These are phyloP conservation scores for Kickxella alabastrina DNA, from an alignment of 192 early-diverging fungal species.

Conservation along the genomic window DNA sequence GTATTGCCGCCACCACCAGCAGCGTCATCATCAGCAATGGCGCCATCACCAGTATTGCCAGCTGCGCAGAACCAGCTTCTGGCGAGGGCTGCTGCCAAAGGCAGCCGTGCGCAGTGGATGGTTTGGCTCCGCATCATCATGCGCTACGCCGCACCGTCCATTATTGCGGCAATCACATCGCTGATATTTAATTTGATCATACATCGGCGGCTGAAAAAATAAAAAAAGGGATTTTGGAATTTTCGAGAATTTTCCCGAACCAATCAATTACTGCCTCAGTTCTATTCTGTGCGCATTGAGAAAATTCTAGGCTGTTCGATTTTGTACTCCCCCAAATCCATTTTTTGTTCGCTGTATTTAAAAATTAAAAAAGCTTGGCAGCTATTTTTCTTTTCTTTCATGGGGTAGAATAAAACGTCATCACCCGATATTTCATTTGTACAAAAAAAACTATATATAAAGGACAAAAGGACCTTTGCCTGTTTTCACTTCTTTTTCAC, in stretches of 20 bases:
- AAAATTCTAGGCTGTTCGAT: background rate
- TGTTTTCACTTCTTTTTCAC: background rate
- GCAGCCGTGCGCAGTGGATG: conserved; percentile 3
- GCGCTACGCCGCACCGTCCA: conserved; percentile 36
- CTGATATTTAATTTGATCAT: conserved; percentile 12
- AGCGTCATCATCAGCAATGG: background rate
- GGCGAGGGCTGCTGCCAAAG: too few species aligned
- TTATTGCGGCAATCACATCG: conserved; percentile 43
- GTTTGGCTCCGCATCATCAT: conserved; percentile 22
- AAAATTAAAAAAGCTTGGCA: background rate
- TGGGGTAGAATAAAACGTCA: too few species aligned
- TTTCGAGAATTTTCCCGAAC: background rate
- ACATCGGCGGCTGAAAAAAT: conserved; percentile 5
- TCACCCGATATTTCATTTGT: too few species aligned
- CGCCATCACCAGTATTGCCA: background rate
- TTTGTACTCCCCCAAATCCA: background rate
- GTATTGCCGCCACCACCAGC: background rate
- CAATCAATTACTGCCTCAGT: background rate
- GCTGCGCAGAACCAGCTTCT: background rate
- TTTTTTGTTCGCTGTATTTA: background rate
- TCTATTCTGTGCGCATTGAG: too few species aligned
- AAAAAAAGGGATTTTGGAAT: background rate
- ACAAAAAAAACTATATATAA: too few species aligned
- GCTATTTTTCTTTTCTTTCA: too few species aligned
- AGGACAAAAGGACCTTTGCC: too few species aligned